Evolutionary conservation across 1,284 basidiomycete species (phyloP).

Genomic region (Sporisorium iseilematis-ciliati): DNA sequence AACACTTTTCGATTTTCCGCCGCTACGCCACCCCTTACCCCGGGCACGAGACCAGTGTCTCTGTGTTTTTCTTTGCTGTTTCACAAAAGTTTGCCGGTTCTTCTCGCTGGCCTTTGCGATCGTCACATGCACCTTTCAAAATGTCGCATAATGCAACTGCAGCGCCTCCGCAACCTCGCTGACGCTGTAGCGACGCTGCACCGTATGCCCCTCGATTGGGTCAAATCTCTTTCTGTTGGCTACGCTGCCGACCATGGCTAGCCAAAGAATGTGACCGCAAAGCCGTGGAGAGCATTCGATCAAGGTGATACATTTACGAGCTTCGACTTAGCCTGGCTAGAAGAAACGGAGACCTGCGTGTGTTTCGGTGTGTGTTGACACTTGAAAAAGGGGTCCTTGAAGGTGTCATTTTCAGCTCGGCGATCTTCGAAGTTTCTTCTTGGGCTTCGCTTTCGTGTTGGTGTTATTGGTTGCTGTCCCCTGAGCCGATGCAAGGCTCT

Average conservation of each 20-base stretch:
- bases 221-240: neutral
- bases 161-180: neutral
- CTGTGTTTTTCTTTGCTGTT: too few species aligned
- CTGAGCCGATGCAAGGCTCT: neutral
- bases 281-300: neutral
- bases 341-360: neutral
- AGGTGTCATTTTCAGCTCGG: conserved; percentile 1
- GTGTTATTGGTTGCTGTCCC: neutral
- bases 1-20: conserved; percentile 1
- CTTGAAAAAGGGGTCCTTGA: neutral
- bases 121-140: conserved; percentile 35
- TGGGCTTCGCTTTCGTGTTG: neutral
- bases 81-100: too few species aligned
- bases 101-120: conserved; percentile 21
- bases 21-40: neutral
- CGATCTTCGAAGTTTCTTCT: conserved; percentile 10
- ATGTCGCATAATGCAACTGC: conserved; percentile 11
- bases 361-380: neutral
- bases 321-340: neutral
- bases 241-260: neutral
- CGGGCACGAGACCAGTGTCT: neutral
- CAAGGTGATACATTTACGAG: neutral
- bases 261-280: too few species aligned
- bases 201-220: neutral
- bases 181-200: neutral